phyloP scores from a whole-genome alignment of 1,284 basidiomycete species.

The Leccinum subrobustum region DNA sequence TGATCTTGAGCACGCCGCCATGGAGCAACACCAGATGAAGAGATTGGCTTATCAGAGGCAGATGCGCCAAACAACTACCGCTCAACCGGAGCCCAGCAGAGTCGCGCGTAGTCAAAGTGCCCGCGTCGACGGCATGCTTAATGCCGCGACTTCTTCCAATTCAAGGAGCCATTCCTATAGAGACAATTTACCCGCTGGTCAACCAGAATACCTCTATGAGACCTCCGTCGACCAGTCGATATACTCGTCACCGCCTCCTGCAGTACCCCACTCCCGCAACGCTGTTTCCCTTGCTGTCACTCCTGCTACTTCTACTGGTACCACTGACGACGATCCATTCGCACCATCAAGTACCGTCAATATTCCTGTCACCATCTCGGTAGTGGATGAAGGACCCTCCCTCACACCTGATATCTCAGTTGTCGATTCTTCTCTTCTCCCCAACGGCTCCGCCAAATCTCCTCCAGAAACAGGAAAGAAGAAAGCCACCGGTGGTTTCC shows the following conservation, averaged over 20 bases:
- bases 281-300: constrained; percentile 45
- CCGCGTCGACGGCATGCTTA: constrained; percentile 41
- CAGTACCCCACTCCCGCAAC: constrained; percentile 37
- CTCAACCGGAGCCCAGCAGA: constrained; percentile 35
- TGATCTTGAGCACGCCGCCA: constrained; percentile 77
- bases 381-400: constrained; percentile 32
- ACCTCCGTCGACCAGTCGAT: constrained; percentile 46
- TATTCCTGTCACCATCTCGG: constrained; percentile 35
- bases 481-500: constrained; percentile 42
- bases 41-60: constrained; percentile 77
- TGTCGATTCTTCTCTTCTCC: constrained; percentile 17
- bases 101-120: constrained; percentile 46
- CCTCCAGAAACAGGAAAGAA: constrained; percentile 39
- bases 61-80: constrained; percentile 52
- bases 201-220: constrained; percentile 54
- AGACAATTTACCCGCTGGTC: constrained; percentile 36
- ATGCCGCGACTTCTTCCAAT: constrained; percentile 24
- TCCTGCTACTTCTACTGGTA: constrained; percentile 38
- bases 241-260: constrained; percentile 39
- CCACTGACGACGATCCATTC: constrained; percentile 53
- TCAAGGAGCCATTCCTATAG: constrained; percentile 39
- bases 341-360: constrained; percentile 37
- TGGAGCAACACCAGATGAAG: constrained; percentile 85
- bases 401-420: constrained; percentile 27
- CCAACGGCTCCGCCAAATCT: constrained; percentile 21